phyloP scores from a whole-genome alignment of 768 basidiomycete species.

The Xanthoconium purpureum region DNA sequence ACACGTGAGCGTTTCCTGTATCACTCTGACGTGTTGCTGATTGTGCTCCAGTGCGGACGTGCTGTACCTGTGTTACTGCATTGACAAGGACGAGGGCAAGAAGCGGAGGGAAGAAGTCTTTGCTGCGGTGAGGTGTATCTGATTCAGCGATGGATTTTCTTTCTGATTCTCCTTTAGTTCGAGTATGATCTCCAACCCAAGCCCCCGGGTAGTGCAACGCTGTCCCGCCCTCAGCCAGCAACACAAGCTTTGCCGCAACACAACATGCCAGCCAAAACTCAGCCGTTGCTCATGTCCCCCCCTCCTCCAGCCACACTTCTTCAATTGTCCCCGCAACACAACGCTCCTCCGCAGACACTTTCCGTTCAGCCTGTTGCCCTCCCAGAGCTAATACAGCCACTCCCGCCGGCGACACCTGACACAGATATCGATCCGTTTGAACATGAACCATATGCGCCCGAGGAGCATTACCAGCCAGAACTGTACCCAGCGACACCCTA shows the following conservation, averaged over 20 bases:
- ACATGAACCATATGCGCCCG: slow-evolving; percentile 26
- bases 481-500: slow-evolving; percentile 22
- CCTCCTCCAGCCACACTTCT: slow-evolving; percentile 12
- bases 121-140: slow-evolving; percentile 43
- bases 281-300: slow-evolving; percentile 8
- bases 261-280: slow-evolving; percentile 6
- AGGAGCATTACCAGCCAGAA: slow-evolving; percentile 15
- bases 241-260: slow-evolving; percentile 10
- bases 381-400: slow-evolving; percentile 14
- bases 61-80: slow-evolving; percentile 64
- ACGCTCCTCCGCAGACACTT: slow-evolving; percentile 2
- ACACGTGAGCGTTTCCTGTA: slow-evolving; percentile 47
- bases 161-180: slow-evolving; percentile 30
- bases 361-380: slow-evolving; percentile 3
- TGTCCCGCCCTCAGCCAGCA: slow-evolving; percentile 16
- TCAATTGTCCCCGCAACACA: slow-evolving; percentile 5
- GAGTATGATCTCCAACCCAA: slow-evolving; percentile 37
- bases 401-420: slow-evolving; percentile 23
- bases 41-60: slow-evolving; percentile 50
- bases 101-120: slow-evolving; percentile 52
- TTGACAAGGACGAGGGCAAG: slow-evolving; percentile 55
- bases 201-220: slow-evolving; percentile 5
- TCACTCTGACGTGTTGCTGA: background rate
- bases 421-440: slow-evolving; percentile 35
- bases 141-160: background rate